Conservation (phyloP, 1,284 basidiomycete species). For the Heterobasidion parviporum region DNA sequence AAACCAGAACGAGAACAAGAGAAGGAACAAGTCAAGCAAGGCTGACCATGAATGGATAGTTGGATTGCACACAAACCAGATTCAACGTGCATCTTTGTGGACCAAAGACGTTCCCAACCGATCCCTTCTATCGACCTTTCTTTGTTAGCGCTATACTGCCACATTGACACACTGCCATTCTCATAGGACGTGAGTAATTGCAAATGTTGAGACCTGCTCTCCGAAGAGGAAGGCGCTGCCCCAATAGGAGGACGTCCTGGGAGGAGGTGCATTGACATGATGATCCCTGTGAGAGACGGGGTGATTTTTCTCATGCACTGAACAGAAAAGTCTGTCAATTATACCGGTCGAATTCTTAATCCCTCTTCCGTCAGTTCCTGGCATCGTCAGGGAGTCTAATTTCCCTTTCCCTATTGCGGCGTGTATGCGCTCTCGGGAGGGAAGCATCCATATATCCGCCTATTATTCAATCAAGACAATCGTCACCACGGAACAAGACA, state of each 20-base stretch:
- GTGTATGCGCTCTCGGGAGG: conserved; percentile 57
- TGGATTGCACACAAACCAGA: conserved; percentile 28
- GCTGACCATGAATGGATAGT: background rate
- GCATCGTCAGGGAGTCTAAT: conserved; percentile 18
- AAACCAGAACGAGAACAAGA: background rate
- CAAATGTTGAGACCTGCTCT: conserved; percentile 25
- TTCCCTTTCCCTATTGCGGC: conserved; percentile 65
- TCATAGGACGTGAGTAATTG: conserved; percentile 72
- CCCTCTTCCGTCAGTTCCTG: conserved; percentile 35
- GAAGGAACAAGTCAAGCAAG: background rate
- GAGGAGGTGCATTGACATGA: conserved; percentile 79
- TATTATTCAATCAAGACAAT: conserved; percentile 17
- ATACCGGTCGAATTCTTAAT: conserved; percentile 31
- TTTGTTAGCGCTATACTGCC: conserved; percentile 36
- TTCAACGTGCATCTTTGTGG: conserved; percentile 65
- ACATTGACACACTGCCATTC: conserved; percentile 67
- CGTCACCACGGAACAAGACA: background rate
- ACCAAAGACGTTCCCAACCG: conserved; percentile 72
- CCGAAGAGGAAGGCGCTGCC: conserved; percentile 14
- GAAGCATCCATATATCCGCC: conserved; percentile 78
- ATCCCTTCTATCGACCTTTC: conserved; percentile 57
- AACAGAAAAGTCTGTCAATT: background rate
- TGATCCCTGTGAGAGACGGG: conserved; percentile 50
- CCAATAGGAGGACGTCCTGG: background rate
- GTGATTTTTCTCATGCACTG: background rate